Evolutionary conservation across 352 stramenopile species (phyloP).

Genomic region (Globisporangium lucens): DNA sequence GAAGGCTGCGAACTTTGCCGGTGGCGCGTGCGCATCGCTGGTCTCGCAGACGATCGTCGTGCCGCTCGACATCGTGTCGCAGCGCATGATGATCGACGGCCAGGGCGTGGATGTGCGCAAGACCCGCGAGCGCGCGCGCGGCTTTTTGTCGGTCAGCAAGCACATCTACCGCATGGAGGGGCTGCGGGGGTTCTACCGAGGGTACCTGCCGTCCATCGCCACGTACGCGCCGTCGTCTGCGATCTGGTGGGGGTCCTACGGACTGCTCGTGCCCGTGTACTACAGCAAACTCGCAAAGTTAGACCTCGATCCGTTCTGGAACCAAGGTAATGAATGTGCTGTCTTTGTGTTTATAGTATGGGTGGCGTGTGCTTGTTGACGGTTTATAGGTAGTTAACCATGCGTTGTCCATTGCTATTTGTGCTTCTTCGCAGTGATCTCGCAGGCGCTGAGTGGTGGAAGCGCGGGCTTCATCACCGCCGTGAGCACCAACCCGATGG

Average conservation of each 20-base stretch:
- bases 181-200: slow-evolving; percentile 76
- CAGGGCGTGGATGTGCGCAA: slow-evolving; percentile 63
- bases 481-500: slow-evolving; percentile 85
- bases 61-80: slow-evolving; percentile 86
- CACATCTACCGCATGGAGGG: slow-evolving; percentile 63
- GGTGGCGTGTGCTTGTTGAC: background rate
- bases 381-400: background rate
- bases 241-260: slow-evolving; percentile 88
- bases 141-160: slow-evolving; percentile 61
- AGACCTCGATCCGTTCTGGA: slow-evolving; percentile 70
- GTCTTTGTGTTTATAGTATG: background rate
- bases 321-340: slow-evolving; percentile 52
- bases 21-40: slow-evolving; percentile 71
- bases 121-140: slow-evolving; percentile 51
- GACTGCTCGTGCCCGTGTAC: slow-evolving; percentile 72
- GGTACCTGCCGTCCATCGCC: slow-evolving; percentile 81
- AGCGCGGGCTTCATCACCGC: slow-evolving; percentile 77
- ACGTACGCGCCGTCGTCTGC: slow-evolving; percentile 84
- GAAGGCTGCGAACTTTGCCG: slow-evolving; percentile 75
- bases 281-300: slow-evolving; percentile 56
- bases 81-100: slow-evolving; percentile 87
- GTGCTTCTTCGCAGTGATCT: slow-evolving; percentile 38
- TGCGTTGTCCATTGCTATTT: background rate
- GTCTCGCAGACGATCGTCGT: slow-evolving; percentile 86
- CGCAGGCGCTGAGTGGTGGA: slow-evolving; percentile 73